Evolutionary conservation across 140 eudicot species (phyloP), one percentile per base, ranked within the genome.

Genomic region (Cichorium intybus): DNA sequence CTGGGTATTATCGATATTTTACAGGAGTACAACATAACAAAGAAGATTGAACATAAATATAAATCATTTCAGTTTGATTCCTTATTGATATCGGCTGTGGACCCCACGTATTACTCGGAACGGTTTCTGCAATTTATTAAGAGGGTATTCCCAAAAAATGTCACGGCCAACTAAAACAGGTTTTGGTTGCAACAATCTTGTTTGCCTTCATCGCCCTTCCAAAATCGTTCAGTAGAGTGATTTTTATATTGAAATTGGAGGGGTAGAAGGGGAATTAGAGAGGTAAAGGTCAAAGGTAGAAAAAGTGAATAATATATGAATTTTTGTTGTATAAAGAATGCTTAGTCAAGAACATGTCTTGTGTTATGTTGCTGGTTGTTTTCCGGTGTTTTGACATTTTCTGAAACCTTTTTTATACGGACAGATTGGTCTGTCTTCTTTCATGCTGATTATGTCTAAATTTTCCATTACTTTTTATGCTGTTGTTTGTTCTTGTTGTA

Each of bases 1-100:
- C 73, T 87, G 52, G 97, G 97, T 37, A 85, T 91, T 35, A 91
- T 91, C 22, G 95, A 91, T 77, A 91, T 91, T 64, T 67, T 91
- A 77, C 97, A 91, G 74, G 97, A 84, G 72, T 91, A 91, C 79
- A 91, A 87, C 73, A 78, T 84, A 56, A 68, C 78, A 41, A 84
- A 91, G 84, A 91, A 85, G 90, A 76, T 91, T n/a, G 96, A 91
- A 49, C 97, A 87, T 51, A 88, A 85, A 34, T 91, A 90, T 27
- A 91, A 91, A 71, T 87, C 96, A 27, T 27, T 91, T 24, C 97
- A 91, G 27, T 87, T 87, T 21, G 96, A 87, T 73, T 85, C 95
- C 9, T 33, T 91, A 4, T 87, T 90, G 22, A 87, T 91, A 64
- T 91, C 97, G 4, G 88, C 91, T 2, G 97, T 87, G 41, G 87